These are phyloP conservation scores for Solanum pennellii DNA, from an alignment of 257 asterid species.

Conservation along the genomic window DNA sequence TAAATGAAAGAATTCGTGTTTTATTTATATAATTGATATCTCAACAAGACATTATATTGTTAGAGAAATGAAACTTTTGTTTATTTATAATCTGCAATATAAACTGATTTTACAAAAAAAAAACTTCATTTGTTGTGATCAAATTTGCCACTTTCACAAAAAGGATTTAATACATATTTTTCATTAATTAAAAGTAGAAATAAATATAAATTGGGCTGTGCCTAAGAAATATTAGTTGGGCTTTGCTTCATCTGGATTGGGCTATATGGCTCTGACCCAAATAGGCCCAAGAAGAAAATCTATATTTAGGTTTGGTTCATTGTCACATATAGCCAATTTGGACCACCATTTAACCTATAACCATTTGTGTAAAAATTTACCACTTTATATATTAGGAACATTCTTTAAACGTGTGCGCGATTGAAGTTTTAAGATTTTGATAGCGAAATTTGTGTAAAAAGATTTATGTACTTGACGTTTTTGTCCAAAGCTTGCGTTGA, in stretches of 20 bases:
- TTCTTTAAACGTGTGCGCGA: no score
- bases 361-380: no score
- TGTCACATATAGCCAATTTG: background rate
- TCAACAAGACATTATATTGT: background rate
- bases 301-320: background rate
- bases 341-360: no score
- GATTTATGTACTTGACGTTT: background rate
- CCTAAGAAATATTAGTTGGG: background rate
- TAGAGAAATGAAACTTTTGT: background rate
- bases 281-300: background rate
- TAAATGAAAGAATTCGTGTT: background rate
- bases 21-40: background rate
- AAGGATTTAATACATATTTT: background rate
- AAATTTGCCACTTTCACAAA: background rate
- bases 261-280: background rate
- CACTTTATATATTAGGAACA: no score
- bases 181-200: background rate
- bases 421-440: no score
- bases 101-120: background rate
- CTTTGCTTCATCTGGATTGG: background rate
- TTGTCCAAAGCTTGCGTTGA: background rate
- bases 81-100: background rate
- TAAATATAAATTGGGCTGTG: background rate
- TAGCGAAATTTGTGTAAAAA: background rate
- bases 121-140: background rate